A percentile compares a stretch with the other conserved stretches of the same genome.
phyloP scores from a whole-genome alignment of 1,284 basidiomycete genomes.

The Neonothopanus nambi region DNA sequence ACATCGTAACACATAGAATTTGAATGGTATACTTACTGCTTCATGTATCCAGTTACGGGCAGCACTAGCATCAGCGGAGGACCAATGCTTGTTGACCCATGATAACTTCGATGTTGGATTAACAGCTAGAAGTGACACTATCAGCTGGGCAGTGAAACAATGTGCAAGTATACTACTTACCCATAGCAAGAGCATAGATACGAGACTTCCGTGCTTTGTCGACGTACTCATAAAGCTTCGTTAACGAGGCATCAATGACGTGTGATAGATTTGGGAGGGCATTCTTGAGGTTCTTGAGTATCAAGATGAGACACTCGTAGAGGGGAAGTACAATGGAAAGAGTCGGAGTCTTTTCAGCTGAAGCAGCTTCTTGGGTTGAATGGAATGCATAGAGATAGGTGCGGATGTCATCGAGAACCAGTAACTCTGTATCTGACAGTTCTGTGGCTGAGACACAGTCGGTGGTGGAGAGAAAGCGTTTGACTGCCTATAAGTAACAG shows the following conservation, averaged over 20 bases:
- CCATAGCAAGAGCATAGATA: conserved; percentile 36
- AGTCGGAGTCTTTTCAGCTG: conserved; percentile 26
- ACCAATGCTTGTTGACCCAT: conserved; percentile 24
- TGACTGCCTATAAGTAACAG: conserved; percentile 5
- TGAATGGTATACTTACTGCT: conserved; percentile 13
- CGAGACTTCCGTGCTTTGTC: conserved; percentile 22
- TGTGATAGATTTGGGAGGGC: conserved; percentile 16
- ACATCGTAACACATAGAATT: not conserved
- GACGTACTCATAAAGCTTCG: conserved; percentile 35
- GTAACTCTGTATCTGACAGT: conserved; percentile 1
- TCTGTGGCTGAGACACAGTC: not conserved
- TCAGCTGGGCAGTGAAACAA: not conserved
- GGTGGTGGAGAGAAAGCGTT: not conserved
- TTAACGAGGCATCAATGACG: conserved; percentile 21
- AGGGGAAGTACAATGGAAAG: conserved; percentile 22
- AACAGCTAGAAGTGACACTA: conserved; percentile 18
- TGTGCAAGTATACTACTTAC: conserved; percentile 23
- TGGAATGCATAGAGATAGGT: conserved; percentile 21
- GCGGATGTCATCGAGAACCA: conserved; percentile 24
- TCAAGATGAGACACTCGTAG: conserved; percentile 20
- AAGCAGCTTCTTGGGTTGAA: conserved; percentile 24
- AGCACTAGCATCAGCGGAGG: conserved; percentile 4
- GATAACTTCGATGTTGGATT: conserved; percentile 27
- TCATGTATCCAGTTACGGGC: conserved; percentile 15
- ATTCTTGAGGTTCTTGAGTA: conserved; percentile 9